A percentile compares a stretch with the other conserved stretches of the same genome.
Evolutionary conservation across 148 eudicot genomes (phyloP).

Genomic region (Chenopodium quinoa): DNA sequence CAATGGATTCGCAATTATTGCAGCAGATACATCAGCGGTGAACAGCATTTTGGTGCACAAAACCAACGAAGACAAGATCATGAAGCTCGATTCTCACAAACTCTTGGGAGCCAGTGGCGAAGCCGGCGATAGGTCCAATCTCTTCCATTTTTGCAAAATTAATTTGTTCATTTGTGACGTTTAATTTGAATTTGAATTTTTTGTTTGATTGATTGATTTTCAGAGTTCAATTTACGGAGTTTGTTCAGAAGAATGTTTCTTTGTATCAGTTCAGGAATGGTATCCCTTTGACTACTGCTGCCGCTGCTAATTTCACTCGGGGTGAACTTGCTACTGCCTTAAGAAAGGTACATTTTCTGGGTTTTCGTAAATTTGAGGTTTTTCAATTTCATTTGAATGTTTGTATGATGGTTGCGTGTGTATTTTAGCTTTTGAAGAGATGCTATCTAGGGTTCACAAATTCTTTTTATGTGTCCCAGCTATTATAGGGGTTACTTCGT

Average conservation of each 20-base stretch:
- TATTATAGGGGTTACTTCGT: no score
- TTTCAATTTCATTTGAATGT: neutral
- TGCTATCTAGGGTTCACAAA: neutral
- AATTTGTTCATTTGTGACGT: neutral
- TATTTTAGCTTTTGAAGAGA: neutral
- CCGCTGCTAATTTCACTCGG: conserved; percentile 83
- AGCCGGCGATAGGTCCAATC: conserved; percentile 68
- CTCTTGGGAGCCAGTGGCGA: conserved; percentile 91
- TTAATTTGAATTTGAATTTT: neutral
- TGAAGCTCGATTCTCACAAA: conserved; percentile 87
- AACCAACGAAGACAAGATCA: conserved; percentile 77
- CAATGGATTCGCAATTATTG: conserved; percentile 70
- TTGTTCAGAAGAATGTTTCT: conserved; percentile 65
- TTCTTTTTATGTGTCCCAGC: no score
- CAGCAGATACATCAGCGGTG: conserved; percentile 76
- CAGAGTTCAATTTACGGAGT: conserved; percentile 90
- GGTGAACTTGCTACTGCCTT: conserved; percentile 88
- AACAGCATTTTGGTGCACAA: conserved; percentile 83
- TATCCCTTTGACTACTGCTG: conserved; percentile 79
- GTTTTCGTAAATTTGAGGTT: neutral
- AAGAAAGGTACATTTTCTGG: conserved; percentile 54
- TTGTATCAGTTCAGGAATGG: conserved; percentile 77
- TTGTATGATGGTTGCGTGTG: neutral
- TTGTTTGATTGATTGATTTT: conserved; percentile 3
- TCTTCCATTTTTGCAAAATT: neutral